These are phyloP conservation scores for Guadua angustifolia DNA, from an alignment of 176 grass and related monocot genomes.

Conservation along the genomic window DNA sequence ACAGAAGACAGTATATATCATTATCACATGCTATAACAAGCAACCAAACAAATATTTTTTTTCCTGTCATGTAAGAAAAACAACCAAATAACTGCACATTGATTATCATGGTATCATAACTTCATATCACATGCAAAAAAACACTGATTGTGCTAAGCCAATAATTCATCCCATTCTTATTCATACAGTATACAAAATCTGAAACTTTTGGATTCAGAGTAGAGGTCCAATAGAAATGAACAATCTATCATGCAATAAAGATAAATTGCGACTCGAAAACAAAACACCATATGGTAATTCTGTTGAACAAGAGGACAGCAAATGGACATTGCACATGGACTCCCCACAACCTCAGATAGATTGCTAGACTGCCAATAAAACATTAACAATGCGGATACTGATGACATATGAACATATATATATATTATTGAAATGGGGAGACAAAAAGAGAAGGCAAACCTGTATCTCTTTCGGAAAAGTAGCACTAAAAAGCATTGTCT, in stretches of 20 bases:
- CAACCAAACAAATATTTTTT: no score
- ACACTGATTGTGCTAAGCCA: not conserved
- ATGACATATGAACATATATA: not conserved
- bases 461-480: constrained; percentile 98
- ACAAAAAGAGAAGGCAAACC: constrained; percentile 44
- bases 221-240: not conserved
- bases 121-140: not conserved
- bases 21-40: not conserved
- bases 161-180: not conserved
- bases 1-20: not conserved
- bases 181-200: not conserved
- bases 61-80: not conserved
- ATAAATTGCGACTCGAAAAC: not conserved
- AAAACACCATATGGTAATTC: not conserved
- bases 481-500: constrained; percentile 98
- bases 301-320: not conserved
- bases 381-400: not conserved
- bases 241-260: not conserved
- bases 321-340: not conserved
- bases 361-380: constrained; percentile 10
- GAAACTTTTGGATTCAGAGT: not conserved
- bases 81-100: not conserved
- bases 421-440: not conserved
- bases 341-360: not conserved
- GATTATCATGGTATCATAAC: not conserved